Conservation (phyloP, 2,329 filamentous ascomycete species). For the Neofusicoccum laricinum region DNA sequence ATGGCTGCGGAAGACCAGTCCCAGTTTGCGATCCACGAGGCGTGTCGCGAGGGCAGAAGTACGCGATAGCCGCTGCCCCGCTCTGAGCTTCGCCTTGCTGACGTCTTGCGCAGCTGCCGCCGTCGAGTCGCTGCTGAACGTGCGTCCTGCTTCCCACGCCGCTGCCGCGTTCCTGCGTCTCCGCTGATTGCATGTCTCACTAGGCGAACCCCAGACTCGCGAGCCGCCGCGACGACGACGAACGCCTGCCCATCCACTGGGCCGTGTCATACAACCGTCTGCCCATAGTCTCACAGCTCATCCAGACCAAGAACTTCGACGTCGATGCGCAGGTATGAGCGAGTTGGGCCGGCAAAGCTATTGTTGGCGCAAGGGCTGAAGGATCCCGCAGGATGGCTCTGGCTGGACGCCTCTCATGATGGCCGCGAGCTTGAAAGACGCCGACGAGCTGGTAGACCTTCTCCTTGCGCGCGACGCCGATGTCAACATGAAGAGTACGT, state of each 20-base stretch:
- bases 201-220: constrained; percentile 79
- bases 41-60: constrained; percentile 82
- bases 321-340: constrained; percentile 69
- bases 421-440: constrained; percentile 69
- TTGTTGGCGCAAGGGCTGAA: background rate
- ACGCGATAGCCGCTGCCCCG: constrained; percentile 30
- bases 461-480: constrained; percentile 69
- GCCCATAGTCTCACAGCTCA: constrained; percentile 70
- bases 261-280: constrained; percentile 79
- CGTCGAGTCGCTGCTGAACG: constrained; percentile 73
- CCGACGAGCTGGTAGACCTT: constrained; percentile 65
- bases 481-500: constrained; percentile 67
- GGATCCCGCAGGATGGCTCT: constrained; percentile 59
- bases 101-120: constrained; percentile 52
- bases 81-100: constrained; percentile 15
- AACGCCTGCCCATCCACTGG: constrained; percentile 91
- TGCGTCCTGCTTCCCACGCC: constrained; percentile 43
- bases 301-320: constrained; percentile 72
- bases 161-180: background rate
- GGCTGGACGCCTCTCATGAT: constrained; percentile 89
- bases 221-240: constrained; percentile 74
- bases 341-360: too few relatives aligned
- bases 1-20: constrained; percentile 36
- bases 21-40: constrained; percentile 83
- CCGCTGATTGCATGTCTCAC: background rate